Evolutionary conservation across 805 yeast genomes (phyloP).

Genomic region (Geotrichum ghanense): DNA sequence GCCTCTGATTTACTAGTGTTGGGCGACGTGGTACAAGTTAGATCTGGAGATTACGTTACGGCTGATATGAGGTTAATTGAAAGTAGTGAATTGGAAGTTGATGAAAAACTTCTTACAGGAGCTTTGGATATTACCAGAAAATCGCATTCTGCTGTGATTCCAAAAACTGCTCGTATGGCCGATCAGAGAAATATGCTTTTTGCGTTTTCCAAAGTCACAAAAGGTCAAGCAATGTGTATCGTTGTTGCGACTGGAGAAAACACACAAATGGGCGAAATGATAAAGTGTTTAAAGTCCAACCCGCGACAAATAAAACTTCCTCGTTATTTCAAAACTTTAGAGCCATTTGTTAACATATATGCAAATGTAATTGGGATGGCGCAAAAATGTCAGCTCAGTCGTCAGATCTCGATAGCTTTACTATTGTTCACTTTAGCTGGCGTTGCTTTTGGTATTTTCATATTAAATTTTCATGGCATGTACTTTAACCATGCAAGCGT

Average conservation of each 20-base stretch:
- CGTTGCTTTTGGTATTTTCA: constrained; percentile 64
- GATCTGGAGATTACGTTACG: constrained; percentile 66
- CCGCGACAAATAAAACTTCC: no score
- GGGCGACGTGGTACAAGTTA: constrained; percentile 53
- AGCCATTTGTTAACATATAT: constrained; percentile 21
- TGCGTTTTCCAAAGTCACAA: constrained; percentile 56
- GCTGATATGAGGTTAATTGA: constrained; percentile 56
- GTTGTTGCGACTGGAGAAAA: constrained; percentile 53
- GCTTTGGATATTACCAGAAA: constrained; percentile 57
- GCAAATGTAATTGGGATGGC: constrained; percentile 34
- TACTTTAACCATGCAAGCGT: no score
- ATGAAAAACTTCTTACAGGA: constrained; percentile 56
- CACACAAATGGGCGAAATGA: constrained; percentile 69
- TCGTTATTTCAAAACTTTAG: neutral
- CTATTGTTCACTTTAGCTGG: constrained; percentile 61
- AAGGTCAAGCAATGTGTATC: constrained; percentile 64
- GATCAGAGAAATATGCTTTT: constrained; percentile 64
- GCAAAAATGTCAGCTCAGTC: constrained; percentile 37
- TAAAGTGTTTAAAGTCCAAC: constrained; percentile 41
- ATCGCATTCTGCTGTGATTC: constrained; percentile 32
- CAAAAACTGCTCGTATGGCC: constrained; percentile 45
- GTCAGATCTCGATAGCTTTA: constrained; percentile 57
- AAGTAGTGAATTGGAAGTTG: constrained; percentile 55
- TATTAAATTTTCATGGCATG: no score
- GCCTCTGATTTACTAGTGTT: constrained; percentile 59